Evolutionary conservation across 805 yeast species (phyloP).

Genomic region (Jamesozyma hellenica): DNA sequence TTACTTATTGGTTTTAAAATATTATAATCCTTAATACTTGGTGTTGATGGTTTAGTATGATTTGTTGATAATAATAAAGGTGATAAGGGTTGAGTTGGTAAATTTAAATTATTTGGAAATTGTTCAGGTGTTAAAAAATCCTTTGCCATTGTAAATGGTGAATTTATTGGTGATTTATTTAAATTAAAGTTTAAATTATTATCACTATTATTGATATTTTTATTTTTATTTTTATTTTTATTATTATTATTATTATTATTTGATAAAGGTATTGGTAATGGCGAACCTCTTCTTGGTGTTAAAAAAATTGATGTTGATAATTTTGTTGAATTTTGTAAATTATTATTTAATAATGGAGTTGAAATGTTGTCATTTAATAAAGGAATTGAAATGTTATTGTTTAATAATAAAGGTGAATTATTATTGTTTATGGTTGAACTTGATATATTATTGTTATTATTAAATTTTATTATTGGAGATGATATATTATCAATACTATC

Average conservation of each 20-base stretch:
- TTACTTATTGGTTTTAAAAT: constrained; percentile 86
- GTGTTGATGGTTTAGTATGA: constrained; percentile 43
- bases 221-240: neutral
- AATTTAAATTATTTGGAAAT: constrained; percentile 15
- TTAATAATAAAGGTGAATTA: neutral
- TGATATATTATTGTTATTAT: neutral
- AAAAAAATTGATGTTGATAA: constrained; percentile 23
- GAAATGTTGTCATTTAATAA: neutral
- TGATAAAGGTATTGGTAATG: constrained; percentile 29
- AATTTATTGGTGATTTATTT: constrained; percentile 41
- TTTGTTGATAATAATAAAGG: constrained; percentile 67
- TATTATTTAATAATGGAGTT: neutral
- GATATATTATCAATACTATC: neutral
- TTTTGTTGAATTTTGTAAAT: constrained; percentile 13
- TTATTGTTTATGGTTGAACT: neutral
- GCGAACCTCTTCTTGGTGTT: constrained; percentile 48
- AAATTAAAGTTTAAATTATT: neutral
- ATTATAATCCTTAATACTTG: constrained; percentile 81
- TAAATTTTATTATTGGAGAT: neutral
- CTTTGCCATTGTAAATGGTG: constrained; percentile 45
- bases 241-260: constrained; percentile 6
- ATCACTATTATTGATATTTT: constrained; percentile 15
- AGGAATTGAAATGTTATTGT: neutral
- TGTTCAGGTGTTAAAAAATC: constrained; percentile 33
- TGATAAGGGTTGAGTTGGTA: constrained; percentile 58